Base-by-base conservation (phyloP, 441 rosid genomes). In the Lagerstroemia fauriei region DNA sequence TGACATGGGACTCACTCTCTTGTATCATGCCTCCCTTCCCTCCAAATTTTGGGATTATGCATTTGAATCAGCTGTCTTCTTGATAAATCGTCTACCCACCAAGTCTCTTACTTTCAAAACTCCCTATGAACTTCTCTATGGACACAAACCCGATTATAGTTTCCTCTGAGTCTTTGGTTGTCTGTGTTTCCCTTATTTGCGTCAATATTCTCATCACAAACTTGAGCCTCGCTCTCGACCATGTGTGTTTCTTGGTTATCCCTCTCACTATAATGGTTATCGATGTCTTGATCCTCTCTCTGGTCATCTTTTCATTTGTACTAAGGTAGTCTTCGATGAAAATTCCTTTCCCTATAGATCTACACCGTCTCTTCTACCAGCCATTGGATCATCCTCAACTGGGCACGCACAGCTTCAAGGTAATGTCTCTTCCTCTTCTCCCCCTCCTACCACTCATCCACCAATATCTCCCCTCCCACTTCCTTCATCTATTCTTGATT, bases 201-300 rank as follows among this genome's bases (percentile, higher is more conserved):
- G n/a, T n/a, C n/a, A n/a, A n/a, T n/a, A n/a, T n/a, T n/a, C n/a
- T n/a, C n/a, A n/a, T n/a, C n/a, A n/a, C n/a, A n/a, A n/a, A n/a
- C n/a, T n/a, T n/a, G n/a, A n/a, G n/a, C n/a, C n/a, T n/a, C n/a
- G n/a, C n/a, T n/a, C n/a, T n/a, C n/a, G n/a, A n/a, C n/a, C n/a
- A n/a, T n/a, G 78, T 53, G 41, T 76, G 22, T 76, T 76, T 53
- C 32, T 76, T 12, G 78, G 65, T 1, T 76, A 76, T 7, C 32
- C 34, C 29, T 13, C 29, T 80, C 78, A 84, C 32, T 44, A 73
- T 32, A 20, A 44, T 4, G 46, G 48, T 4, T 73, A 73, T 22
- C 9, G 51, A 38, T 73, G 76, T 73, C 50, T 73, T 73, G 76
- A 73, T 47, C 76, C 41, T 11, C 13, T 11, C 18, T 14, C 76